Base-by-base conservation (phyloP, 2,329 filamentous ascomycete genomes). In the Talaromyces sp. region DNA sequence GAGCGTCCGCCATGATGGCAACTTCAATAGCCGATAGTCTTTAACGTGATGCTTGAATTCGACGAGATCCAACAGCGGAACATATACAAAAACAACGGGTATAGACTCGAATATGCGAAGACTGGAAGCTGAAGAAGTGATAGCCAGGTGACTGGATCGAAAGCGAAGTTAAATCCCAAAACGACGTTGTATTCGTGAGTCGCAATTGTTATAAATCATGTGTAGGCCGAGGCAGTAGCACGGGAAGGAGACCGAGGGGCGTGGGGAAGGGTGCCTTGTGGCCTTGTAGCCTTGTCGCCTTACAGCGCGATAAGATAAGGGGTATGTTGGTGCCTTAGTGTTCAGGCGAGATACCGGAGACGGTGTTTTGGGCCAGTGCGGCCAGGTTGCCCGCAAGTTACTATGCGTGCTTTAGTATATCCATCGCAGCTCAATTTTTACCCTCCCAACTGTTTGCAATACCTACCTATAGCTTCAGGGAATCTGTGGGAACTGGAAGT, bases 1-100 rank as follows among this genome's bases (percentile, higher is more conserved):
- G 80, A 70, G 85, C 83, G 72, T 90, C 88, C 61, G 86, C 82
- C 88, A 90, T 90, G 70, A 69, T 80, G 72, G 31, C 50, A 37
- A 56, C 50, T 45, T 57, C 25, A 43, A 56, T 41, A 54, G 25
- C n/a, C 47, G 47, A 27, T 25, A 15, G 15, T 6, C 43, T 22
- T 27, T 10, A 22, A 37, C 25, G 27, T 43, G 11, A 49, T 47
- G 27, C 13, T 39, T 52, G 45, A 39, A 37, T 56, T 33, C 33
- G 31, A 56, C n/a, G 10, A 56, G 13, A 22, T 19, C 31, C 52
- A 39, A 37, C 19, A 0, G 50, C 37, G 13, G 27, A 31, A 31
- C 27, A 7, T 41, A 17, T 22, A 39, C 27, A 61, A 33, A 45
- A 4, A 31, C n/a, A 19, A 17, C n/a, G 31, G 9, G 2, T 35